These are phyloP conservation scores for Carex sylvatica DNA, from an alignment of 202 grass and related monocot genomes.

Conservation along the genomic window DNA sequence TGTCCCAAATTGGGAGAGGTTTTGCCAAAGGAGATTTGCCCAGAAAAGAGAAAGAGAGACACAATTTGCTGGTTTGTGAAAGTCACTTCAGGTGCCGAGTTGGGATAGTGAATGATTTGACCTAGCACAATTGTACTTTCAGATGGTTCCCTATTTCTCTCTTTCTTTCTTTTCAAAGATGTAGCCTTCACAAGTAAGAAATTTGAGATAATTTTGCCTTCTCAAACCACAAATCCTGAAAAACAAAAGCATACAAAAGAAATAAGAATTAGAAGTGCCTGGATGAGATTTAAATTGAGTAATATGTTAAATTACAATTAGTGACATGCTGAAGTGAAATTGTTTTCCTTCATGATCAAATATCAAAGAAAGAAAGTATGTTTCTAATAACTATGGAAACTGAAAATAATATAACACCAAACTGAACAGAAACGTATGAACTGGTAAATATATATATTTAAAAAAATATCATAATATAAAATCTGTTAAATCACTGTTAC, in stretches of 20 bases:
- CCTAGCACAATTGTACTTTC: conserved; percentile 12
- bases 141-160: not conserved
- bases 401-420: not conserved
- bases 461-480: not conserved
- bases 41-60: conserved; percentile 32
- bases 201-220: conserved; percentile 5
- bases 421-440: not conserved
- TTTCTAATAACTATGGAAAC: not conserved
- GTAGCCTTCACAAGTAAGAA: not conserved
- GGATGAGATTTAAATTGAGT: not conserved
- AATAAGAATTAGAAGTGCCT: not conserved
- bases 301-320: not conserved
- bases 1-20: conserved; percentile 51
- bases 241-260: not conserved
- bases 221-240: conserved; percentile 6
- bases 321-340: not conserved
- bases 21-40: conserved; percentile 45
- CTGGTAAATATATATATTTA: not conserved
- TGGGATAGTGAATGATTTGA: conserved; percentile 11
- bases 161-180: not conserved
- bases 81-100: not conserved
- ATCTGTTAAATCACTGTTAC: not conserved
- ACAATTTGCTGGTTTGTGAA: not conserved
- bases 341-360: not conserved
- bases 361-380: not conserved